Base-by-base conservation (phyloP, 805 yeast genomes). In the Candida multigemmis region DNA sequence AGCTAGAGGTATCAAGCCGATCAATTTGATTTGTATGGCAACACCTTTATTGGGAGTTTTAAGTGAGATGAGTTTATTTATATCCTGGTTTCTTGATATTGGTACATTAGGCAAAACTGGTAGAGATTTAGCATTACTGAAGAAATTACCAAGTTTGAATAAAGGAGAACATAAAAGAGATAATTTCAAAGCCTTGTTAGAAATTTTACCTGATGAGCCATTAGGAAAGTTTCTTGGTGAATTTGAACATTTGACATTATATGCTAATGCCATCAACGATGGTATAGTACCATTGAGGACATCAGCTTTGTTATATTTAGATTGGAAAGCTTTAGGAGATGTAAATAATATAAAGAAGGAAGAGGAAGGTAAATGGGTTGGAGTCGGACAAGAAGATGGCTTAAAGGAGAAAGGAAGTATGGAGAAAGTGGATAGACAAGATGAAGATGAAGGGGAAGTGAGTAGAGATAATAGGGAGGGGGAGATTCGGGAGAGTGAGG, bases 31-130 rank as follows among this genome's bases (percentile, higher is more conserved):
- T n/a, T 47, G 50, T 20, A 37, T 62, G 53, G 68, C 69, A 10
- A 45, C 57, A 22, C 69, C 69, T 7, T 40, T 61, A 26, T 42
- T 62, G 14, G 69, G 69, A 4, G 50, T 62, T 2, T 41, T 61
- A 24, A 52, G 53, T 38, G 69, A 62, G 32, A 46, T 56, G 43
- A 59, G 61, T 32, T 48, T 60, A 22, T 27, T 50, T 23, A 47
- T 61, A 16, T 45, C 56, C 16, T 57, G 65, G 63, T 55, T 61
- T 23, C 41, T 62, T 24, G 67, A 60, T 33, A 31, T 62, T 15
- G 69, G 69, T 5, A 59, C 67, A 2, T 38, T 62, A 22, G 69
- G 69, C 10, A 59, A 54, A 30, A 62, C 68, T 1, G 69, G 69
- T 2, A 44, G 68, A 19, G 69, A 62, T 37, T 42, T 62, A 30